Evolutionary conservation across 192 early-diverging fungal species (phyloP).

Genomic region (Radiomyces spectabilis): DNA sequence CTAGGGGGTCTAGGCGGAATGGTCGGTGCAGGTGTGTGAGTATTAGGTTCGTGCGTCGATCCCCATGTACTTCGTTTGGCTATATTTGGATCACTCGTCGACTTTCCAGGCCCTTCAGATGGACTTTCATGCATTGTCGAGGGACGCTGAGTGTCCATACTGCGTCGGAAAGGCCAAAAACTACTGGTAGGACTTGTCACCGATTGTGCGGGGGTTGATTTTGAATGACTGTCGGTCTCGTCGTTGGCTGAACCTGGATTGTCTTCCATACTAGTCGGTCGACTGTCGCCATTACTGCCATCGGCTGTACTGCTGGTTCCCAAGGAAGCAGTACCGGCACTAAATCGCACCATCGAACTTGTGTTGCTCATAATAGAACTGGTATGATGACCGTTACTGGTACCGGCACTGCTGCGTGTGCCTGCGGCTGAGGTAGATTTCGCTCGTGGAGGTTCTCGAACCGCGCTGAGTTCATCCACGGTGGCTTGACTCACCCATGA

Average conservation of each 20-base stretch:
- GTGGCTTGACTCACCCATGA: conserved; percentile 68
- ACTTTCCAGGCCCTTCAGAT: neutral
- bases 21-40: neutral
- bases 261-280: conserved; percentile 37
- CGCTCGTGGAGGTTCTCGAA: conserved; percentile 50
- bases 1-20: conserved; percentile 12
- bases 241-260: neutral
- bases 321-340: conserved; percentile 12
- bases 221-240: neutral
- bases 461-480: conserved; percentile 62
- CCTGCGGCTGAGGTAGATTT: too few relatives aligned
- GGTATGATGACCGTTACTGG: conserved; percentile 20
- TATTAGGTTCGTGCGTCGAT: neutral
- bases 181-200: neutral
- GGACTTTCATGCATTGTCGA: neutral
- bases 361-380: conserved; percentile 23
- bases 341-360: conserved; percentile 19
- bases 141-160: neutral
- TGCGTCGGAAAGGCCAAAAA: conserved; percentile 11
- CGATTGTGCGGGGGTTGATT: neutral
- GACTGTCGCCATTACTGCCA: conserved; percentile 24
- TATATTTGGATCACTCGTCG: neutral
- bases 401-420: neutral
- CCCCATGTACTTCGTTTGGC: neutral
- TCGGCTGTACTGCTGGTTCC: conserved; percentile 10